Base-by-base conservation (phyloP, 805 yeast genomes). In the Nematodospora valgi region DNA sequence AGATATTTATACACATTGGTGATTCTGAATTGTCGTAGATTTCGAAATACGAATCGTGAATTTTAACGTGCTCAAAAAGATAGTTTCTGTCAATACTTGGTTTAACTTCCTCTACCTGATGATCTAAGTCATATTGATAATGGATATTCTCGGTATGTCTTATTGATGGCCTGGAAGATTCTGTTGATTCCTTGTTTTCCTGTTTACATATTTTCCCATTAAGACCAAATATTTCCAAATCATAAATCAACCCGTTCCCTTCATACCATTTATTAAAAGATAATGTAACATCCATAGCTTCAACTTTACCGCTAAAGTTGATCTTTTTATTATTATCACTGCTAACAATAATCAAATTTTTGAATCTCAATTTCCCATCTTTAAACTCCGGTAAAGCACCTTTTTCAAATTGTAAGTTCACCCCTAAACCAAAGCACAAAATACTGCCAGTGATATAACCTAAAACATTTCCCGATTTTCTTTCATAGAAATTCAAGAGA, bases 191-290 rank as follows among this genome's bases (percentile, higher is more conserved):
- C 49, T 21, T 12, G 20, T 24, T 29, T 11, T 39, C 15, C 9
- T 26, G 9, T 49, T 54, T 49, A 18, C 33, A 37, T 6, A 62
- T 45, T 26, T 54, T 52, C 7, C 78, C 81, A 20, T 55, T 54
- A 45, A 74, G 46, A 1, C 82, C 82, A 26, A 53, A 62, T 5
- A 76, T 52, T 37, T 73, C 75, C 32, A 75, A 48, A 37, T 71
- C 73, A 28, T 70, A 48, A 19, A 76, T 69, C 17, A 76, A 50
- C 2, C 82, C 82, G 31, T 63, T 62, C 0, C 81, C 80, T 38
- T 69, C 71, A 27, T 70, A 64, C 80, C 80, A 76, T 48, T 76
- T 76, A 26, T 67, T 60, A 39, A 76, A 71, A 1, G 76, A 68
- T 7, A 76, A 52, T 0, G 74, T 62, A 17, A 75, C 44, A 29